Base-by-base conservation (phyloP, 2,329 filamentous ascomycete species). In the Gaeumannomyces tritici region DNA sequence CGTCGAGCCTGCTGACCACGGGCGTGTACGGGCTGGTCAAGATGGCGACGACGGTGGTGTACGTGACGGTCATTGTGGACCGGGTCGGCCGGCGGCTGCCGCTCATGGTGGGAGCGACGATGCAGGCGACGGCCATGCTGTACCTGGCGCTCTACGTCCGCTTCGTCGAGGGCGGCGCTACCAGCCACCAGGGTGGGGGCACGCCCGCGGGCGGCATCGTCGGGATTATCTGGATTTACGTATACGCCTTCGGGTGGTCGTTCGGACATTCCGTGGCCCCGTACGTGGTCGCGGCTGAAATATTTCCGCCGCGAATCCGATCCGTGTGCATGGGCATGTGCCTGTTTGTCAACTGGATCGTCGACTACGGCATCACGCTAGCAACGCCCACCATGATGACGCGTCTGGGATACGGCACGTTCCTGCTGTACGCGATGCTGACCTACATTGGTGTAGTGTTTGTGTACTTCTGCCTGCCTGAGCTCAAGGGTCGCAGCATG, bases 401-500 rank as follows among this genome's bases (percentile, higher is more conserved):
- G 0, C 66, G 73, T 24, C 68, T 74, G 65, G 71, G 72, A 2
- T 75, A 70, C 68, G 72, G 73, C 0, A 73, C 73, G 0, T 75
- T 75, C 62, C 63, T 76, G 1, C 64, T 76, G 0, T 75, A 74
- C 60, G 64, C 73, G 0, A 66, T 73, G 59, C 63, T 75, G 26
- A 75, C 73, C 3, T 76, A 75, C 61, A 65, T 68, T 9, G 73
- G 73, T 9, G 69, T 70, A 3, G 65, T 74, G 3, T 65, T 65
- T 60, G 60, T 65, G 42, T 81, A 73, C 67, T 78, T 80, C 69
- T 76, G 78, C 61, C 69, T 82, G 31, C 79, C 80, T 0, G 79
- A 83, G 68, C 79, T 79, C 21, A 81, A 81, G 66, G 79, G 79
- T 59, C 70, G 79, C 26, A 75, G 75, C 15, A 74, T 82, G 13